Percentiles rank a stretch among this genome's conserved stretches.
Evolutionary conservation across 164 flowering plant species (phyloP).

Genomic region (Piper longum): DNA sequence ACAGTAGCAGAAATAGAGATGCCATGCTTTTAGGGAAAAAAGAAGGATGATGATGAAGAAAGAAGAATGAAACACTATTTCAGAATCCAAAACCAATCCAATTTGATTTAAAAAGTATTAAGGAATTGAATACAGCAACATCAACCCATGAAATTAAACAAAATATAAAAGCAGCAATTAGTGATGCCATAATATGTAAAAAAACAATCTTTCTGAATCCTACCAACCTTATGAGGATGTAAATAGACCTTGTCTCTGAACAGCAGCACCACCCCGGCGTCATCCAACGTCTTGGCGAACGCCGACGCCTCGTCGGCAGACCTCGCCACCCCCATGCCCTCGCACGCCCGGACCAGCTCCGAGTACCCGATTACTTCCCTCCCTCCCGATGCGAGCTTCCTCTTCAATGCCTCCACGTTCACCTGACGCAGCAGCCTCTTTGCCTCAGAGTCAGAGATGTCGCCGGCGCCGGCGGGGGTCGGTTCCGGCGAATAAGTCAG

Average conservation of each 20-base stretch:
- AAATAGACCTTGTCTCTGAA: constrained; percentile 85
- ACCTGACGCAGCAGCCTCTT: constrained; percentile 74
- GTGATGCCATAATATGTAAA: too few species aligned
- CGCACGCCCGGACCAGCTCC: constrained; percentile 51
- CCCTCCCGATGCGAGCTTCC: constrained; percentile 47
- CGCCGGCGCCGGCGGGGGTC: neutral
- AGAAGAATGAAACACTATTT: too few species aligned
- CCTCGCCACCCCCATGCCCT: constrained; percentile 58
- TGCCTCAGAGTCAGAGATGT: constrained; percentile 45
- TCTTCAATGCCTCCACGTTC: constrained; percentile 68
- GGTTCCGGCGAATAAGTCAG: neutral
- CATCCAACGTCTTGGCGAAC: constrained; percentile 66
- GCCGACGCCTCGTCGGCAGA: constrained; percentile 52
- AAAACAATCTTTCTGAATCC: too few species aligned
- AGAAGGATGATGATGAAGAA: too few species aligned
- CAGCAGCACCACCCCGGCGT: constrained; percentile 76
- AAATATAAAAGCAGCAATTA: too few species aligned
- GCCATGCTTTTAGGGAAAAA: too few species aligned
- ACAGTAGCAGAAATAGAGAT: too few species aligned
- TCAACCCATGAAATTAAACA: too few species aligned
- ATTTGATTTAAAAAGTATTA: too few species aligned
- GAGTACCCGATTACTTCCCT: constrained; percentile 47
- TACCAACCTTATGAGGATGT: constrained; percentile 74
- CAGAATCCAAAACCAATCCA: too few species aligned
- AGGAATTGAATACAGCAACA: too few species aligned